Evolutionary conservation across 495 filamentous ascomycete species (phyloP).

Genomic region (Ramalina peruviana): DNA sequence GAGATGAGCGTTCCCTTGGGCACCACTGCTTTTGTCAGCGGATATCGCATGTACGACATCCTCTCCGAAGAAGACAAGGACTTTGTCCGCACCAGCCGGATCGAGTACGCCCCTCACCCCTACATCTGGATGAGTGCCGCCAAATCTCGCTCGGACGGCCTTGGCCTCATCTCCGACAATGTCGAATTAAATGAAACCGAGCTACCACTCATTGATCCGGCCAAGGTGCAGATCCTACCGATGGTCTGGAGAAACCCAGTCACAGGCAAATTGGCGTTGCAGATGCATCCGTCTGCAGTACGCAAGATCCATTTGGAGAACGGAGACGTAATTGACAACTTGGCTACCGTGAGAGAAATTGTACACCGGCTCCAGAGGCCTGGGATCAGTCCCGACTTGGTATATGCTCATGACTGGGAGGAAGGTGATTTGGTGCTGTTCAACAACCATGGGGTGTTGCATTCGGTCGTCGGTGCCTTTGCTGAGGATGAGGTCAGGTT

Average conservation of each 20-base stretch:
- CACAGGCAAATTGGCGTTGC: slow-evolving; percentile 51
- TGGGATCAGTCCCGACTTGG: slow-evolving; percentile 48
- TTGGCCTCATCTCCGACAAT: slow-evolving; percentile 49
- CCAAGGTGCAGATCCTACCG: slow-evolving; percentile 52
- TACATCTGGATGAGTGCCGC: slow-evolving; percentile 65
- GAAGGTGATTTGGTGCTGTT: slow-evolving; percentile 62
- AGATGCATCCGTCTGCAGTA: slow-evolving; percentile 55
- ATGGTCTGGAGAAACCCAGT: slow-evolving; percentile 62
- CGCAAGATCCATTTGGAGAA: slow-evolving; percentile 47
- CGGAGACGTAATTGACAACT: slow-evolving; percentile 49
- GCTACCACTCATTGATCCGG: slow-evolving; percentile 47
- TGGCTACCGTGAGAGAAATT: slow-evolving; percentile 49
- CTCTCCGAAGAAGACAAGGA: slow-evolving; percentile 49
- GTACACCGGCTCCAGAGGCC: slow-evolving; percentile 57
- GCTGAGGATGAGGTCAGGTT: slow-evolving; percentile 52
- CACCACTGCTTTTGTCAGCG: slow-evolving; percentile 61
- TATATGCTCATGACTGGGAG: slow-evolving; percentile 63
- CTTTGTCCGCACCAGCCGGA: slow-evolving; percentile 45
- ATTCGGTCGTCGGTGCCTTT: slow-evolving; percentile 62
- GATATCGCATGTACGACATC: slow-evolving; percentile 48
- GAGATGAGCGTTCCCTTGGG: slow-evolving; percentile 54
- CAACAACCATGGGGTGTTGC: slow-evolving; percentile 57
- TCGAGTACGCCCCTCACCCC: slow-evolving; percentile 63
- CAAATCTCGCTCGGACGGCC: slow-evolving; percentile 47
- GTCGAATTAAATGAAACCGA: slow-evolving; percentile 40